Evolutionary conservation across 116 monocot genomes (phyloP), one percentile per base, ranked within the genome.

Genomic region (Zostera marina): DNA sequence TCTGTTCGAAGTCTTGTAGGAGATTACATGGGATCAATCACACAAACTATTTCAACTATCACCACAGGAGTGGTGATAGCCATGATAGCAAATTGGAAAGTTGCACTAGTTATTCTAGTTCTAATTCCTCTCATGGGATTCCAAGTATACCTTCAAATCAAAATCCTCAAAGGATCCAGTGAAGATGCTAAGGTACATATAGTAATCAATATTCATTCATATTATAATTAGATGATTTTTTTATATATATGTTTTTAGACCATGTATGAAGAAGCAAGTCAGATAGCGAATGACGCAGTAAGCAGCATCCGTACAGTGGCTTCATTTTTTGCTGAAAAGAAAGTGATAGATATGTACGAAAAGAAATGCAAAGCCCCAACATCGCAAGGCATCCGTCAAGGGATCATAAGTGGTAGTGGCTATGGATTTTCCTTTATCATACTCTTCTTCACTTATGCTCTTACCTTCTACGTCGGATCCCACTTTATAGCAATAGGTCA

Each of bases 291-390:
- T 32, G 32, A 32, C 5, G 32, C 32, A 5, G 32, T 32, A 5
- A 32, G 32, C 32, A 32, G 32, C 0, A 81, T 72, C 86, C 81
- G 64, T 3, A 83, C 79, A 0, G 79, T 83, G 46, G 79, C 76
- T 22, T 83, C 79, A 12, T 83, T 76, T 38, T 75, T 79, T 49
- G 67, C 72, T 43, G 83, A 83, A 56, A 22, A 73, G 42, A 79
- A 64, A 43, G 76, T 83, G 22, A 83, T 79, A 58, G 68, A 63
- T 22, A 60, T 57, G 38, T 83, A 79, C 65, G 39, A 63, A 42
- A 65, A 41, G 21, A 79, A 76, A 70, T 83, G 83, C 45, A 57
- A 79, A 43, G 56, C 22, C 3, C 72, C 83, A 0, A 22, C 73
- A 52, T 70, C 70, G 22, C 52, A 73, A 23, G 83, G 83, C 24